A percentile compares a stretch with the other conserved stretches of the same genome.
Evolutionary conservation across 2,329 filamentous ascomycete species (phyloP).

Genomic region (Microdochium bolleyi): DNA sequence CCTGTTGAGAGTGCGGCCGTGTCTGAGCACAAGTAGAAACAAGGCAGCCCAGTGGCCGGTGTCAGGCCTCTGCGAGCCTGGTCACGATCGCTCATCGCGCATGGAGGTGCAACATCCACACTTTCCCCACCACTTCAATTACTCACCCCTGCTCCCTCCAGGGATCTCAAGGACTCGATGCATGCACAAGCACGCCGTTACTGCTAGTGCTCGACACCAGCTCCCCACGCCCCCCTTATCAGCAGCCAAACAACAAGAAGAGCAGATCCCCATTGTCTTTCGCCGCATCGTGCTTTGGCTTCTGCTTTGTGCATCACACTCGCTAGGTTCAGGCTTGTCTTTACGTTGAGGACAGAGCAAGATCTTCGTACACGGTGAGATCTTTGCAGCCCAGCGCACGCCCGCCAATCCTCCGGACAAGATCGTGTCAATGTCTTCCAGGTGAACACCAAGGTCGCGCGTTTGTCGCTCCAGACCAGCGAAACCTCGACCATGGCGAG

Average conservation of each 20-base stretch:
- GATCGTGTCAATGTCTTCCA: background rate
- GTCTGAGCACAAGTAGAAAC: no score
- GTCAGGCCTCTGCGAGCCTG: no score
- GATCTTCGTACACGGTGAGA: background rate
- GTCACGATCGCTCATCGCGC: no score
- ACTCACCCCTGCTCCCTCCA: background rate
- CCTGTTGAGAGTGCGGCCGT: no score
- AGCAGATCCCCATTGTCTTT: background rate
- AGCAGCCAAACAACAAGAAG: background rate
- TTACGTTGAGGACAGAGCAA: background rate
- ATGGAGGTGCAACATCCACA: background rate
- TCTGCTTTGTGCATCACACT: background rate
- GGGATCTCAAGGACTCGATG: background rate
- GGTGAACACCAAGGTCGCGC: background rate
- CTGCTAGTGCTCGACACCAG: background rate
- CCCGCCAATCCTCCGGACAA: background rate
- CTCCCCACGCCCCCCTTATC: background rate
- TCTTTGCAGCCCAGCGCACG: background rate
- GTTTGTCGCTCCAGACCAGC: background rate
- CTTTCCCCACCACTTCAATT: background rate
- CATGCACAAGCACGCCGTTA: background rate
- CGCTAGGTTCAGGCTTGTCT: background rate
- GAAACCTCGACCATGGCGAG: conserved; percentile 9
- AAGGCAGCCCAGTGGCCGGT: no score
- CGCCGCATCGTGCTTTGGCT: background rate